Evolutionary conservation across 2,329 filamentous ascomycete genomes (phyloP), one percentile per base, ranked within the genome.

Genomic region (Nemania serpens): DNA sequence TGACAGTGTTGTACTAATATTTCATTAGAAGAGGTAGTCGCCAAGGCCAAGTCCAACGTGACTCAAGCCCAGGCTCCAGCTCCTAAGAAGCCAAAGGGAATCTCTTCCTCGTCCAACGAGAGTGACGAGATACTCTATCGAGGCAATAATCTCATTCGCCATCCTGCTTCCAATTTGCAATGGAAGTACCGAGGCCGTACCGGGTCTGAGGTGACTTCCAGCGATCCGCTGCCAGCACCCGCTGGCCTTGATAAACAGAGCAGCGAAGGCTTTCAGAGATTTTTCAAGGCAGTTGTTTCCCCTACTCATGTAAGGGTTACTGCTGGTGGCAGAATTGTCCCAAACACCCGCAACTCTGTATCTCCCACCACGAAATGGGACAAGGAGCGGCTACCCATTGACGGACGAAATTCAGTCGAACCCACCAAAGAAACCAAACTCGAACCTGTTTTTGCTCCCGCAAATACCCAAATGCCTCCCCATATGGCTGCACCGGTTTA

Each of bases 261-360:
- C 66, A 81, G 81, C 36, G 85, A 88, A 71, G 87, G 87, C n/a
- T 89, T 89, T 66, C 83, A 87, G 71, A 80, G 82, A 54, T 89
- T 89, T 70, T 88, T 86, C 75, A 86, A 87, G 70, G 85, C 86
- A 11, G 87, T 89, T n/a, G 81, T 85, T 4, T 89, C 87, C 36
- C 87, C 87, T 7, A 87, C 85, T 13, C 85, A 89, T 71, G 82
- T 89, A 63, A 83, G 87, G 15, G 87, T 89, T 51, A 89, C 87
- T 18, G 87, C 87, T 61, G 86, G 87, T 59, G 87, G 87, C 43
- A 81, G 85, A 39, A 89, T 89, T 67, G 87, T 89, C 1, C 86
- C 86, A 50, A 89, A 89, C 68, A 87, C 81, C 36, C 80, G 85
- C 45, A 80, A 77, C 12, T 76, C 81, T 2, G 75, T 77, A 5